Evolutionary conservation across 352 stramenopile species (phyloP).

Genomic region (Phytophthora brassicae): DNA sequence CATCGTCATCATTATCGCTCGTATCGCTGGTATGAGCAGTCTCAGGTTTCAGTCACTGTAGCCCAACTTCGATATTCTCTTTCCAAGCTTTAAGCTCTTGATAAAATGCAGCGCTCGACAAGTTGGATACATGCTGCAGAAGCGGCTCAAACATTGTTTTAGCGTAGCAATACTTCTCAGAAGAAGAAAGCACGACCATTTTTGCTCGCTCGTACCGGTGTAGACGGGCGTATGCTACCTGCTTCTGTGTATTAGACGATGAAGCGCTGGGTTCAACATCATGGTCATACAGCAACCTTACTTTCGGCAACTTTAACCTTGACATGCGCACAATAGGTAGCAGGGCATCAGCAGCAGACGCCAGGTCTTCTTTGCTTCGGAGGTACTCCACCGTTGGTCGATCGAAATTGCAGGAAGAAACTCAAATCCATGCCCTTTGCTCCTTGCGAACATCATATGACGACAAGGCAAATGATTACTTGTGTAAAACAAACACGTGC

Average conservation of each 20-base stretch:
- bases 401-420: neutral
- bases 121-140: slow-evolving; percentile 3
- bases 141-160: neutral
- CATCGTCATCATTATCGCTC: too few relatives aligned
- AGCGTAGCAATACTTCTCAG: neutral
- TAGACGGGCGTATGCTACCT: neutral
- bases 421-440: neutral
- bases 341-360: too few relatives aligned
- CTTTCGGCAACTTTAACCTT: too few relatives aligned
- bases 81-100: slow-evolving; percentile 3
- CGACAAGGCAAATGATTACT: neutral
- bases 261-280: too few relatives aligned
- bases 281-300: too few relatives aligned
- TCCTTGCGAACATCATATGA: neutral
- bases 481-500: neutral
- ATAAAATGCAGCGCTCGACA: slow-evolving; percentile 1
- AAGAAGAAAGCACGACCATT: neutral
- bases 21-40: too few relatives aligned
- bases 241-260: neutral
- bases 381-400: too few relatives aligned
- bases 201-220: too few relatives aligned
- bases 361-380: too few relatives aligned
- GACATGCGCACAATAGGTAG: too few relatives aligned
- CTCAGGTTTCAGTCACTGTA: neutral
- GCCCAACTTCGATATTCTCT: slow-evolving; percentile 6